These are phyloP conservation scores for Cochlearia excelsa DNA, from an alignment of 345 rosid species.

Conservation along the genomic window DNA sequence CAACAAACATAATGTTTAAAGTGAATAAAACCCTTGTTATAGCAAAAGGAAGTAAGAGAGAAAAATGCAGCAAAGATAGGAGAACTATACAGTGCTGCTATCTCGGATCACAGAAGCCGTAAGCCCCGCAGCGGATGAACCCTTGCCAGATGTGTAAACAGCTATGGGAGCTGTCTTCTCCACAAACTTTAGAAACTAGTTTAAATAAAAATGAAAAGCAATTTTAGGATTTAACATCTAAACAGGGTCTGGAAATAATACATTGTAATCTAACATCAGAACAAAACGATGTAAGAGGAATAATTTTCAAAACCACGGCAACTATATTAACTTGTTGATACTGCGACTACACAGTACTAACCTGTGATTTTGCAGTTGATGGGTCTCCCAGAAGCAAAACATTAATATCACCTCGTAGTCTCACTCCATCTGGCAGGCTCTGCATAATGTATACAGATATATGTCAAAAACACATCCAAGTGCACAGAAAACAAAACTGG, in stretches of 20 bases:
- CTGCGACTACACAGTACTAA: slow-evolving; percentile 23
- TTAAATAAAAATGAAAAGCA: not conserved
- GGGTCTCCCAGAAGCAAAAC: slow-evolving; percentile 95
- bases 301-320: not conserved
- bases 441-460: slow-evolving; percentile 24
- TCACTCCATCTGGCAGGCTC: slow-evolving; percentile 90
- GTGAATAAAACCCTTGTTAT: slow-evolving; percentile 13
- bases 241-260: slow-evolving; percentile 5
- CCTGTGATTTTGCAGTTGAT: slow-evolving; percentile 98
- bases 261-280: slow-evolving; percentile 3
- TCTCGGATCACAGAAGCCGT: slow-evolving; percentile 95
- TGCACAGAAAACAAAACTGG: slow-evolving; percentile 7
- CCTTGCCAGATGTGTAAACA: slow-evolving; percentile 95
- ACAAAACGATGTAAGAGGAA: not conserved
- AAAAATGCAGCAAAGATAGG: slow-evolving; percentile 12
- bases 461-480: slow-evolving; percentile 16
- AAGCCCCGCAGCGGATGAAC: slow-evolving; percentile 98
- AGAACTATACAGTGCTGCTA: slow-evolving; percentile 61
- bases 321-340: not conserved
- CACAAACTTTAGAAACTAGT: slow-evolving; percentile 88
- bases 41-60: slow-evolving; percentile 7
- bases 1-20: slow-evolving; percentile 21
- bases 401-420: slow-evolving; percentile 91
- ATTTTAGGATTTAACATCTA: slow-evolving; percentile 2
- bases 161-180: slow-evolving; percentile 98